Base-by-base conservation (phyloP, 805 yeast species). In the Spathaspora gorwiae region DNA sequence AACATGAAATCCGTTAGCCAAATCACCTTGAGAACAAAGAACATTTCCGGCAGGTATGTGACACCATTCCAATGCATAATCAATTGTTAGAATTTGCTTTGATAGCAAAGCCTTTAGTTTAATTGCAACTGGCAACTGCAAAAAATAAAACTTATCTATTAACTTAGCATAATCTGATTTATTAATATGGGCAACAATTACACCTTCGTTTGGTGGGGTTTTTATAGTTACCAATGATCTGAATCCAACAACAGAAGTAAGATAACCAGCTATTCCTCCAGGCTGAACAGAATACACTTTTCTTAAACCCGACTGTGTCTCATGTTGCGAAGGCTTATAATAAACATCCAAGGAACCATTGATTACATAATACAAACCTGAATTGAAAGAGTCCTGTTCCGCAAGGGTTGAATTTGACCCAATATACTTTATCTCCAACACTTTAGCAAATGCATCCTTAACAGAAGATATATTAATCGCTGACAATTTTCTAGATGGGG, bases 31-130 rank as follows among this genome's bases (percentile, higher is more conserved):
- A 2, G 80, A 75, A 55, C 86, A 89, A 15, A 94, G 63, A 0
- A 83, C 75, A 41, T 84, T 83, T 0, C 97, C 96, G 1, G 97
- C 92, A n/a, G 81, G 81, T 10, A 87, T 72, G 47, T 89, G 96
- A 35, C 90, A 81, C 98, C 98, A 92, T 62, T 94, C 99, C 42
- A 94, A 68, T 0, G 97, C 96, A 63, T 87, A 88, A 58, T 92
- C 98, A 36, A 94, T 78, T 45, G 84, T 79, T 34, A 86, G 64
- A 34, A 92, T 70, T 45, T 85, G 79, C 27, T 77, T 69, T 27
- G 90, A 83, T 35, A 94, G 63, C 1, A 86, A 72, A n/a, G 72
- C 72, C 38, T 85, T 81, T 50, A 92, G 67, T 7, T 81, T 76
- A 48, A 81, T 81, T 0, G 98, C 96, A 39, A 90, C 76, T 1